Conservation (phyloP, 2,329 filamentous ascomycete species). For the Diaporthe australafricana region DNA sequence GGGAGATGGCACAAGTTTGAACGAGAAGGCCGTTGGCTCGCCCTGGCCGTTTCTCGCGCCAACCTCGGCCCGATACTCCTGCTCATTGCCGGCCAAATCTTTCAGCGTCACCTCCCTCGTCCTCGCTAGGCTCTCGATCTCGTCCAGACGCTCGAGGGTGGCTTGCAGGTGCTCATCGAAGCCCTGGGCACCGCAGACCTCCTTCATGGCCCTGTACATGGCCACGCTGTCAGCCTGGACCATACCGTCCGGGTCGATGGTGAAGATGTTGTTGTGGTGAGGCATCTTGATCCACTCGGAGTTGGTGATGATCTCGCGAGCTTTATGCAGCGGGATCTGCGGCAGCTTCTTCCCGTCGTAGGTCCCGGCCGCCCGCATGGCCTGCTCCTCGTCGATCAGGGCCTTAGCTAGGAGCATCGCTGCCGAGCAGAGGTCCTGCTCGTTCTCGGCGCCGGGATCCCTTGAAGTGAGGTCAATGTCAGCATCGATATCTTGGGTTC, state of each 20-base stretch:
- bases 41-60: neutral
- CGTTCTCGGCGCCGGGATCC: slow-evolving; percentile 10
- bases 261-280: slow-evolving; percentile 69
- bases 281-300: slow-evolving; percentile 66
- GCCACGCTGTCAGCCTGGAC: slow-evolving; percentile 68
- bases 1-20: too few relatives aligned
- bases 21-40: too few relatives aligned
- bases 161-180: slow-evolving; percentile 65
- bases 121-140: slow-evolving; percentile 63
- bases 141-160: slow-evolving; percentile 64
- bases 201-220: slow-evolving; percentile 68
- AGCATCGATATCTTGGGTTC: neutral
- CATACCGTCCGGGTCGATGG: slow-evolving; percentile 66
- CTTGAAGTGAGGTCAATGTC: neutral
- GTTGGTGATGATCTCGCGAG: slow-evolving; percentile 66
- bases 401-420: slow-evolving; percentile 70
- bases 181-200: slow-evolving; percentile 60
- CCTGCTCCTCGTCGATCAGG: slow-evolving; percentile 61
- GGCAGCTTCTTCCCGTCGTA: slow-evolving; percentile 60
- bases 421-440: slow-evolving; percentile 60
- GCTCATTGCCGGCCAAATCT: slow-evolving; percentile 43
- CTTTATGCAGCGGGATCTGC: slow-evolving; percentile 60
- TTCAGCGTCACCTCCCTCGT: slow-evolving; percentile 69
- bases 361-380: slow-evolving; percentile 36
- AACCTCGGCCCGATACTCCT: neutral